These are phyloP conservation scores for Scedosporium apiospermum DNA, from an alignment of 2,329 filamentous ascomycete genomes.

Conservation along the genomic window DNA sequence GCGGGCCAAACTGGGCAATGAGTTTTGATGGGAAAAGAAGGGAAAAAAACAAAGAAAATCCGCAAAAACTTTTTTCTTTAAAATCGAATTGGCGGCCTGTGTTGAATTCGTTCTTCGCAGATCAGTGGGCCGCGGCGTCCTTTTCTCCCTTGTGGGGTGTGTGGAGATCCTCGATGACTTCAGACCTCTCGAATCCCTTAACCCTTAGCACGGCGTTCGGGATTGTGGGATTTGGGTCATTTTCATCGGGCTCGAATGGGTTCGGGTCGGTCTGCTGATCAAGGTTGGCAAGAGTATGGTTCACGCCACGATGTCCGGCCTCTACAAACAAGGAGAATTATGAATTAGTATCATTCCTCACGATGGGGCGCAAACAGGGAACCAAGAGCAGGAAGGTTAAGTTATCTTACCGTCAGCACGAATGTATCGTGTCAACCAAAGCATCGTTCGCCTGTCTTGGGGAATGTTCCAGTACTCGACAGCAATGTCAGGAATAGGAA, in stretches of 20 bases:
- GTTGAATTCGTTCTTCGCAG: neutral
- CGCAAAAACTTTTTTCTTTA: too few relatives aligned
- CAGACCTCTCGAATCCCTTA: constrained; percentile 72
- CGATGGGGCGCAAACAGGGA: neutral
- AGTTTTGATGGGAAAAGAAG: too few relatives aligned
- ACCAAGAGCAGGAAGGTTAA: neutral
- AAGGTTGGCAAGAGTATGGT: constrained; percentile 87
- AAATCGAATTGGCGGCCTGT: too few relatives aligned
- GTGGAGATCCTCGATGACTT: constrained; percentile 53
- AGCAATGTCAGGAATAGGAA: constrained; percentile 79
- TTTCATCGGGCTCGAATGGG: constrained; percentile 79
- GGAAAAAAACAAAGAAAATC: too few relatives aligned
- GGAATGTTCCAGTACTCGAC: constrained; percentile 91
- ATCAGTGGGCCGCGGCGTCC: neutral
- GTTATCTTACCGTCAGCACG: constrained; percentile 49
- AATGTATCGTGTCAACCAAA: constrained; percentile 79
- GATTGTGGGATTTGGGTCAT: constrained; percentile 48
- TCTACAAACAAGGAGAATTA: constrained; percentile 35
- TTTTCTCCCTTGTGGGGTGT: neutral
- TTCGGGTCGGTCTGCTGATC: constrained; percentile 82
- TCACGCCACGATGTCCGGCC: constrained; percentile 85
- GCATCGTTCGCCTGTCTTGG: constrained; percentile 71
- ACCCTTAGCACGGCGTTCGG: constrained; percentile 59
- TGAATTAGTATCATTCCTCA: neutral
- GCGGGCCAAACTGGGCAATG: too few relatives aligned